Evolutionary conservation across 441 rosid genomes (phyloP), one percentile per base, ranked within the genome.

Genomic region (Isatis lusitanica): DNA sequence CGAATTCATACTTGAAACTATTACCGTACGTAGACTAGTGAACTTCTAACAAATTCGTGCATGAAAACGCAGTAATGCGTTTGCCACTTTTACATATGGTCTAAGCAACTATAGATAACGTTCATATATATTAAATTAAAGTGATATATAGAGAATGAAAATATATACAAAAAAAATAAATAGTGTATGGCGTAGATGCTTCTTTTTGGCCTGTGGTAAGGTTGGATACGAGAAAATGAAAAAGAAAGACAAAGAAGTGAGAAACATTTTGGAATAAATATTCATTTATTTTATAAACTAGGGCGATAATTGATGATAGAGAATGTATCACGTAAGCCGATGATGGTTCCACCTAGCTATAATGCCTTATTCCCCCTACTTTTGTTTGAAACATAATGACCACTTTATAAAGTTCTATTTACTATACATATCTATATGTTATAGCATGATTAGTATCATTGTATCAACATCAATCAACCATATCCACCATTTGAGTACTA

Each of bases 271-370:
- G 10, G 31, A 57, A 57, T 3, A 44, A 40, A 47, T 33, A 15
- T 52, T 21, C 9, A 17, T 42, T 38, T 74, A 40, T 15, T 47
- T 35, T 24, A 44, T 7, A 57, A 40, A 67, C 28, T 33, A 47
- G 48, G 51, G 60, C 6, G 35, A 77, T 77, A 66, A 71, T 77
- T 66, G 77, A 77, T 77, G 80, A 66, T 66, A 66, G 80, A 77
- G 70, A 71, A 36, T 50, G 64, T 66, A 21, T 52, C 73, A 77
- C 73, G 80, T 64, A 76, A 50, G 72, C 76, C 35, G 33, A 58
- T 66, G 33, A 58, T 66, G 43, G 63, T 74, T 71, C 73, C 69
- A 76, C 73, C 40, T 21, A 1, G 24, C 24, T 42, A 42, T 30
- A 17, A 15, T 68, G 66, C 36, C 35, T 15, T 17, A 28, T 39